Conservation (phyloP, 805 yeast species). For the Kuraishia floccosa region DNA sequence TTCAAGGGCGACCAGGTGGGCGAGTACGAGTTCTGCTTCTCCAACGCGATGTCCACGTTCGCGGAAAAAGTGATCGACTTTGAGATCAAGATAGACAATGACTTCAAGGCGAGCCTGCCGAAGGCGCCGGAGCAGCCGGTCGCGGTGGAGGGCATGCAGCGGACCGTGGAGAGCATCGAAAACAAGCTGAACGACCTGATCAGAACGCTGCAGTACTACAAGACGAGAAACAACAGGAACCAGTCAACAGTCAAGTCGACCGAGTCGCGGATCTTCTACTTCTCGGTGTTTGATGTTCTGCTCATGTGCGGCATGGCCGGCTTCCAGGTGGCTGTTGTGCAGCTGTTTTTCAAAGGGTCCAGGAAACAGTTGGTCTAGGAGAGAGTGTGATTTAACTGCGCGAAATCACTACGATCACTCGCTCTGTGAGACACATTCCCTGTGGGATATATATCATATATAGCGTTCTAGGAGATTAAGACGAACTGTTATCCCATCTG, state of each 20-base stretch:
- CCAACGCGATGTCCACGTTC: constrained; percentile 69
- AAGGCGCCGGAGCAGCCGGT: constrained; percentile 39
- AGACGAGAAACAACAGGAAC: constrained; percentile 84
- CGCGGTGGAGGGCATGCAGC: constrained; percentile 44
- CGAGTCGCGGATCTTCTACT: constrained; percentile 49
- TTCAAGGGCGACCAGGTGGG: constrained; percentile 58
- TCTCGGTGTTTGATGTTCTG: constrained; percentile 53
- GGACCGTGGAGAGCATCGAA: constrained; percentile 47
- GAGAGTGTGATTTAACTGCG: background rate
- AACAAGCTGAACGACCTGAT: constrained; percentile 43
- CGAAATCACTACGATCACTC: too few relatives aligned
- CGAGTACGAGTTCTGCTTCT: constrained; percentile 82
- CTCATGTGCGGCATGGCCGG: constrained; percentile 61
- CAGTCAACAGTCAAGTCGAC: constrained; percentile 69
- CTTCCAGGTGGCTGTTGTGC: constrained; percentile 57
- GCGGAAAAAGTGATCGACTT: constrained; percentile 80
- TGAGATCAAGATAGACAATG: constrained; percentile 51
- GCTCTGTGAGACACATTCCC: too few relatives aligned
- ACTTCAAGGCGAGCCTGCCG: constrained; percentile 55
- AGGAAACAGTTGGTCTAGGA: constrained; percentile 50
- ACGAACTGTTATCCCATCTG: too few relatives aligned
- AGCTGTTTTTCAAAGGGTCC: constrained; percentile 60
- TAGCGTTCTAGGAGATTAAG: too few relatives aligned
- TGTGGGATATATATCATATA: too few relatives aligned
- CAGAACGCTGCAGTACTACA: constrained; percentile 66